Conservation (phyloP, 768 basidiomycete species). For the Boletus bicolor region DNA sequence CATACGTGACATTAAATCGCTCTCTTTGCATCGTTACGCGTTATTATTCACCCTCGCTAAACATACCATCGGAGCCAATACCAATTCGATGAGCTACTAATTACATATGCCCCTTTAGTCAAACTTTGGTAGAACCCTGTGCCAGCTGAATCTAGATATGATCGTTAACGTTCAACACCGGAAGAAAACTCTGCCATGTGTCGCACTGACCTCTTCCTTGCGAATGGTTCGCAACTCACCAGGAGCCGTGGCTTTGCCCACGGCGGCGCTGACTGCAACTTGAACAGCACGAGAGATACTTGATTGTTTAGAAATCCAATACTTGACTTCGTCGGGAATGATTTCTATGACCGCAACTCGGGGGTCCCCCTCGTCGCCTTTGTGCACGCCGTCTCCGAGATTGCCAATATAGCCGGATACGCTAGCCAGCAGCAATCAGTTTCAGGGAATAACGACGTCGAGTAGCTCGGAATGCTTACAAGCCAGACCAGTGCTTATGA, state of each 20-base stretch:
- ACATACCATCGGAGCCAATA: constrained; percentile 16
- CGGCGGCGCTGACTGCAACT: constrained; percentile 53
- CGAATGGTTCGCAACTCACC: constrained; percentile 78
- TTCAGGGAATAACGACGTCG: neutral
- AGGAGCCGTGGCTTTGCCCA: constrained; percentile 61
- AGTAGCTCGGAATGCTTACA: constrained; percentile 32
- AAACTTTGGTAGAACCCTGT: constrained; percentile 9
- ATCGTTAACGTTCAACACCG: constrained; percentile 1
- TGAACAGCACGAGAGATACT: constrained; percentile 57
- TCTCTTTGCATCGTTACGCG: neutral
- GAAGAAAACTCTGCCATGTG: neutral
- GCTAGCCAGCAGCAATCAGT: constrained; percentile 32
- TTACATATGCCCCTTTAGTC: constrained; percentile 3
- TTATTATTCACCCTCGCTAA: neutral
- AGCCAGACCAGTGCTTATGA: constrained; percentile 59
- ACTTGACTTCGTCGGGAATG: constrained; percentile 75
- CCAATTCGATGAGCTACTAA: neutral
- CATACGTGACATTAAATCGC: constrained; percentile 3
- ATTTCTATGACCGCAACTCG: constrained; percentile 79
- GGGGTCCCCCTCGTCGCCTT: constrained; percentile 76
- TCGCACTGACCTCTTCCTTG: constrained; percentile 58
- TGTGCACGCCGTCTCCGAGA: constrained; percentile 79
- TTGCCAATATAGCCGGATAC: constrained; percentile 82
- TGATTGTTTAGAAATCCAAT: constrained; percentile 69
- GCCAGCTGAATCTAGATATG: constrained; percentile 17